A percentile compares a stretch with the other conserved stretches of the same genome.
These are phyloP conservation scores for Orbilia quercus DNA, from an alignment of 2,329 filamentous ascomycete genomes.

Conservation along the genomic window DNA sequence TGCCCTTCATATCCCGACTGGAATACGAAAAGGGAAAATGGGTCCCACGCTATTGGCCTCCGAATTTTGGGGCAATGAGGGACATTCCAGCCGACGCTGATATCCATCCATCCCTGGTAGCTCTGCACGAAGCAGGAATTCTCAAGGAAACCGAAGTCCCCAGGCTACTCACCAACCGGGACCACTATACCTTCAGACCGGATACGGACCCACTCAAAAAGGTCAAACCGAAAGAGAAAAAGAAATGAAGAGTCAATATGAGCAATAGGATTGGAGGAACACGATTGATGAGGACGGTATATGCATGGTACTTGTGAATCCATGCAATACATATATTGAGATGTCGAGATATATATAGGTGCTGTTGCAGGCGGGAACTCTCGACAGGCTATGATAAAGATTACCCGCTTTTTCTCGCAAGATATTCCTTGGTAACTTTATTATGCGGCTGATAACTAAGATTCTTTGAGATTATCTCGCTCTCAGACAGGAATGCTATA, in stretches of 20 bases:
- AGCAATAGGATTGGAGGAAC: slow-evolving; percentile 17
- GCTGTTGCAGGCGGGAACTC: not conserved
- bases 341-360: not conserved
- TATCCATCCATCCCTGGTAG: slow-evolving; percentile 61
- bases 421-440: no score
- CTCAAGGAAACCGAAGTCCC: slow-evolving; percentile 43
- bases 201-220: slow-evolving; percentile 12
- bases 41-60: slow-evolving; percentile 62
- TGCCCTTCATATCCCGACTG: slow-evolving; percentile 62
- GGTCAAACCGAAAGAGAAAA: slow-evolving; percentile 32
- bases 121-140: slow-evolving; percentile 50
- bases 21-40: slow-evolving; percentile 62
- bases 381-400: slow-evolving; percentile 2
- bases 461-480: not conserved
- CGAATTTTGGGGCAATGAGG: slow-evolving; percentile 61
- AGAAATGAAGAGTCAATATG: slow-evolving; percentile 12
- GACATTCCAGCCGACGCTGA: slow-evolving; percentile 61
- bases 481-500: not conserved
- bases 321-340: no score
- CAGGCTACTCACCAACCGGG: slow-evolving; percentile 38
- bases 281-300: not conserved
- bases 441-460: slow-evolving; percentile 26
- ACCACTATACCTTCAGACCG: slow-evolving; percentile 51
- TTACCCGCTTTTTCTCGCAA: not conserved
- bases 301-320: not conserved